Base-by-base conservation (phyloP, 140 eudicot species). In the Anethum foeniculum region DNA sequence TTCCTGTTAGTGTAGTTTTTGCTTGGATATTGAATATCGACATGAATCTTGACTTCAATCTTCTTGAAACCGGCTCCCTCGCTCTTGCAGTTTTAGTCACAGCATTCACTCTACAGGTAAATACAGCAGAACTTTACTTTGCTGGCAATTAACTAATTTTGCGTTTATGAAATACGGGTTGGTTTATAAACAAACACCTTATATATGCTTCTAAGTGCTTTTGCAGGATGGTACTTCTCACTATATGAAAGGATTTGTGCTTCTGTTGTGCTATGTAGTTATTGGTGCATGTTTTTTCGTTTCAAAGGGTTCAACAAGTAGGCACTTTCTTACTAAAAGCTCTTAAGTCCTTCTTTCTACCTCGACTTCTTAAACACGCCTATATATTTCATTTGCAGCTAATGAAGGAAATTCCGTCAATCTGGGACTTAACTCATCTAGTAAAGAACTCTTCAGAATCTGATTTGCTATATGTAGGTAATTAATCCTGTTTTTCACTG, bases 21-120 rank as follows among this genome's bases (percentile, higher is more conserved):
- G 84, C 97, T 44, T 94, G 98, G 98, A 92, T 89, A 3, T 58
- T 90, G 58, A 94, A 91, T 67, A 76, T 90, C 51, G 75, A 81
- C 54, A 94, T 94, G 98, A 88, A 90, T 85, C 96, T 94, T 54
- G 90, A 89, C 82, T 90, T 92, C 82, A 88, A 84, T 82, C 87
- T 91, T 16, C 90, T 94, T 58, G 98, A 92, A 83, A 92, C 97
- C 15, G 86, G 93, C 69, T 86, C 90, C 68, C 96, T 94, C 65
- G 97, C 91, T 49, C 84, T 92, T 16, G 67, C 98, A 71, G 85
- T 94, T 39, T 77, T 94, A 18, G 86, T 92, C 80, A 90, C 97
- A 62, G 87, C 96, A 67, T 94, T 94, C 85, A 85, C 96, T 27
- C 76, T 94, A 72, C 98, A 94, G 94, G 98, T 90, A 76, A 34